Evolutionary conservation across 2,329 filamentous ascomycete genomes (phyloP), one percentile per base, ranked within the genome.

Genomic region (Annulohypoxylon truncatum): DNA sequence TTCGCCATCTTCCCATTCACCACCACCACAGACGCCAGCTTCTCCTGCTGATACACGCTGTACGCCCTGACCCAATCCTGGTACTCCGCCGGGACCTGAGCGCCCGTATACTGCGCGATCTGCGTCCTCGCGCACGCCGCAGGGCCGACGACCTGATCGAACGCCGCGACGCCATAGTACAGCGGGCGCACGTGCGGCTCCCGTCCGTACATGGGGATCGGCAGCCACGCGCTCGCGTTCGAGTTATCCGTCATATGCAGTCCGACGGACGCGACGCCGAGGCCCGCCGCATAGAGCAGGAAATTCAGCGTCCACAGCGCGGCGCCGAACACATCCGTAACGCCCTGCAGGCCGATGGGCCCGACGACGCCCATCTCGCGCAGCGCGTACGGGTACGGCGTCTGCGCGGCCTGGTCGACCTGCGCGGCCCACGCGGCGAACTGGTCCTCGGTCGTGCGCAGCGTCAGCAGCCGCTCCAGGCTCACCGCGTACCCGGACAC

Each of bases 181-280:
- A 80, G 76, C 1, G 83, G 82, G 24, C 83, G 80, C 8, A 85
- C 82, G 67, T 79, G 80, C 1, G 81, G 79, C 24, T 75, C 73
- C 4, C 73, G 77, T 26, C 77, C 80, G 66, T 81, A 78, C 63
- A 78, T 74, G 15, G 74, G 52, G 35, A 81, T 76, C 13, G 83
- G 83, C 66, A 82, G 80, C 83, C 83, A 85, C 1, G 83, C 81
- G 59, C 79, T 79, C 5, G 82, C 81, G 68, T 82, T 82, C 64
- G 82, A 84, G 73, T 84, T 84, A 73, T 84, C 82, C 8, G 83
- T 85, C 83, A 85, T 84, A 77, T 85, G 83, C 78, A 85, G 81
- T 66, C 84, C 79, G 2, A 85, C 82, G 7, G 80, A 81, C 0
- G 78, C 75, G 54, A 85, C 79, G 64, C 82, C 82, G 40, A 84